These are phyloP conservation scores for Eleusine coracana DNA, from an alignment of 176 grass and related monocot genomes.

Conservation along the genomic window DNA sequence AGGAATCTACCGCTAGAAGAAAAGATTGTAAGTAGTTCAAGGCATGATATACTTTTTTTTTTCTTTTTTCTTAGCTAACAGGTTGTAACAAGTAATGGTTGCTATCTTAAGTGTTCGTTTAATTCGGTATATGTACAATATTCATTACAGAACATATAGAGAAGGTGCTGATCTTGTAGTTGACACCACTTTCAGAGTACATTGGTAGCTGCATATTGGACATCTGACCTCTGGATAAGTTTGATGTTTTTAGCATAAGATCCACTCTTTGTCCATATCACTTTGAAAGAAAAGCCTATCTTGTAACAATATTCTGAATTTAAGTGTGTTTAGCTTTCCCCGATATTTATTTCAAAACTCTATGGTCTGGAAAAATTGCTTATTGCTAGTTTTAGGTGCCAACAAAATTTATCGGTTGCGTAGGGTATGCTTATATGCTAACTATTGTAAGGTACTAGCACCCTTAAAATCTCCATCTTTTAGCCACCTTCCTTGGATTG, in stretches of 20 bases:
- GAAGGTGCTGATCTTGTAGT: neutral
- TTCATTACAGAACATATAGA: slow-evolving; percentile 23
- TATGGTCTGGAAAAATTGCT: neutral
- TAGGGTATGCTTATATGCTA: neutral
- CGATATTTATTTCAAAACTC: slow-evolving; percentile 13
- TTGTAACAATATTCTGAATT: neutral
- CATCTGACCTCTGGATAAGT: neutral
- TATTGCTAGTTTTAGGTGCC: slow-evolving; percentile 19
- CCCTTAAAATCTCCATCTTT: too few species aligned
- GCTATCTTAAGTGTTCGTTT: neutral
- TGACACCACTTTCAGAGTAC: neutral
- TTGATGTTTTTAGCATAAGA: neutral
- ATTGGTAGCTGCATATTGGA: slow-evolving; percentile 9
- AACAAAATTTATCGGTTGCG: neutral
- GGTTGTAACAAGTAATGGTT: neutral
- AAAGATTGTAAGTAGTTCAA: slow-evolving; percentile 76
- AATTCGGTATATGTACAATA: neutral
- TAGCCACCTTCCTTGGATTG: too few species aligned
- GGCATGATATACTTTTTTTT: slow-evolving; percentile 3
- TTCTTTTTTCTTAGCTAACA: slow-evolving; percentile 28
- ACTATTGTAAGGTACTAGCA: too few species aligned
- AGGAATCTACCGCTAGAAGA: slow-evolving; percentile 70
- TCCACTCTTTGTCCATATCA: neutral
- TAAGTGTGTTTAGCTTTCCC: neutral
- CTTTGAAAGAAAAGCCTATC: neutral